phyloP scores from a whole-genome alignment of 768 basidiomycete species.

The Gelatoporia subvermispora region DNA sequence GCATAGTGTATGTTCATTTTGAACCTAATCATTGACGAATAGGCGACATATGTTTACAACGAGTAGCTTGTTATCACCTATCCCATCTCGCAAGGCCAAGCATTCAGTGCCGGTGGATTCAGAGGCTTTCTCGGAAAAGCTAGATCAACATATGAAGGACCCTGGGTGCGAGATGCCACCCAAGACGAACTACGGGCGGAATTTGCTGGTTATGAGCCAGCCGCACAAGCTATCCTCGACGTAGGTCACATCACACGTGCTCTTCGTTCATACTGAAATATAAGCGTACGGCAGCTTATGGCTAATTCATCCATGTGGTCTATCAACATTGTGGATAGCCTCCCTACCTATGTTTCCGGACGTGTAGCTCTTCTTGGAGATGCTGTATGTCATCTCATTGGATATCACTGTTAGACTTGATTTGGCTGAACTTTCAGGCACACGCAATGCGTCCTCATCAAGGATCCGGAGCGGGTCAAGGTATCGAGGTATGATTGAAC shows the following conservation, averaged over 20 bases:
- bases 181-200: neutral
- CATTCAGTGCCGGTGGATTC: constrained; percentile 3
- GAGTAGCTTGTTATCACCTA: constrained; percentile 6
- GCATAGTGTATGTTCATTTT: constrained; percentile 22
- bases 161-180: neutral
- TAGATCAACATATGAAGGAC: constrained; percentile 2
- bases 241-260: neutral
- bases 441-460: constrained; percentile 11
- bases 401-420: neutral
- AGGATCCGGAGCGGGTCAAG: constrained; percentile 13
- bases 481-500: constrained; percentile 9
- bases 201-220: constrained; percentile 8
- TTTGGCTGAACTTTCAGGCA: constrained; percentile 2
- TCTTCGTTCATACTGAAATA: neutral
- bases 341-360: constrained; percentile 35
- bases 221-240: constrained; percentile 2
- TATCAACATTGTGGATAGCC: constrained; percentile 34
- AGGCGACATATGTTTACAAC: neutral
- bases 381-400: constrained; percentile 30
- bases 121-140: neutral
- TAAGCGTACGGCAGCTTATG: neutral
- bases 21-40: constrained; percentile 8
- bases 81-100: constrained; percentile 6
- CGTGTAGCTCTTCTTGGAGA: constrained; percentile 46
- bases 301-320: constrained; percentile 38